phyloP scores from a whole-genome alignment of 1,284 basidiomycete genomes.

The Puccinia horiana region DNA sequence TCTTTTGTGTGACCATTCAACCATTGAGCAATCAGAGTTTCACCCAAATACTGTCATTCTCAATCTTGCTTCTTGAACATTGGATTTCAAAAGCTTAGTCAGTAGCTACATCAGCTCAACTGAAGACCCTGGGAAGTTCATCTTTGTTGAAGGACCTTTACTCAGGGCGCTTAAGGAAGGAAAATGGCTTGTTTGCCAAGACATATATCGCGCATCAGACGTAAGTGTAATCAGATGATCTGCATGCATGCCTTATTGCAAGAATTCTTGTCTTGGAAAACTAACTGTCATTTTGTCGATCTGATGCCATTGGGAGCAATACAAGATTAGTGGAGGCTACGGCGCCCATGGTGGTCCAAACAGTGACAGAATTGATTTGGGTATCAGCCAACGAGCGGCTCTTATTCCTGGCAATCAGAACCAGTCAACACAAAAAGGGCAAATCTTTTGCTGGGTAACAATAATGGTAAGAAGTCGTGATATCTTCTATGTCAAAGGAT shows the following conservation, averaged over 20 bases:
- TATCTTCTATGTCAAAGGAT: conserved; percentile 51
- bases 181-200: conserved; percentile 89
- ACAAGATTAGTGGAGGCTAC: conserved; percentile 41
- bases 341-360: conserved; percentile 67
- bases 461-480: conserved; percentile 56
- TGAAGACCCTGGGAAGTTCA: conserved; percentile 81
- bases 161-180: conserved; percentile 87
- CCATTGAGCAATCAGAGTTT: conserved; percentile 48
- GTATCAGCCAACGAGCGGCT: conserved; percentile 59
- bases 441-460: conserved; percentile 63
- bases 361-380: conserved; percentile 65
- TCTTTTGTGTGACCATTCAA: conserved; percentile 62
- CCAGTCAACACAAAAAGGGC: conserved; percentile 46
- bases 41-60: conserved; percentile 68
- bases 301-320: conserved; percentile 46
- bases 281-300: conserved; percentile 20
- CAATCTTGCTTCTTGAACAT: conserved; percentile 87
- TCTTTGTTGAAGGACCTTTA: conserved; percentile 93
- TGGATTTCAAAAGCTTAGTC: conserved; percentile 89
- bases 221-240: conserved; percentile 64
- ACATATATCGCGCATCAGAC: conserved; percentile 82
- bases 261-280: not conserved
- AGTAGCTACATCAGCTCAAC: conserved; percentile 91
- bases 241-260: not conserved
- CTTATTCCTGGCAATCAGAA: conserved; percentile 60